phyloP scores from a whole-genome alignment of 2,329 filamentous ascomycete species.

The Stagonosporopsis cucurbitacearum region DNA sequence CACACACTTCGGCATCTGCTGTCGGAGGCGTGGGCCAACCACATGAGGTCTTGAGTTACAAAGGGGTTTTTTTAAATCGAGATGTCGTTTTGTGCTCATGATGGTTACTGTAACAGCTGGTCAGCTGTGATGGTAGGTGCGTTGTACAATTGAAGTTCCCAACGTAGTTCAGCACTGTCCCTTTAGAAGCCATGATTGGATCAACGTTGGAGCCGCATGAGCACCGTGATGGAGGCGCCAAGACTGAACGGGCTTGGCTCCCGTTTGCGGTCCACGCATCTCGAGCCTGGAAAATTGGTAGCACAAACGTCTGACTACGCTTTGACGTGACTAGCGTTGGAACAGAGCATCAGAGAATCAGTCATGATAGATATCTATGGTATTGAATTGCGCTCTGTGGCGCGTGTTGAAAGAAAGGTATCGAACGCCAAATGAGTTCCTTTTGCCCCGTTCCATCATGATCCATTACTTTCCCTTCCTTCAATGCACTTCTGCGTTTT shows the following conservation, averaged over 20 bases:
- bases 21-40: background rate
- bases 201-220: background rate
- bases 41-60: too few relatives aligned
- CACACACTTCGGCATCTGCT: background rate
- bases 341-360: background rate
- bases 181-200: background rate
- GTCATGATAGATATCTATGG: background rate
- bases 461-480: background rate
- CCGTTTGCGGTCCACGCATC: background rate
- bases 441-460: background rate
- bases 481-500: background rate
- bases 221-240: conserved; percentile 13
- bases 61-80: too few relatives aligned
- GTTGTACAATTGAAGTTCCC: too few relatives aligned
- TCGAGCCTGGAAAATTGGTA: background rate
- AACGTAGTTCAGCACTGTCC: too few relatives aligned
- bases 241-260: conserved; percentile 10
- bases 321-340: background rate
- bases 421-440: background rate
- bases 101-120: too few relatives aligned
- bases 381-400: background rate
- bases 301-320: background rate
- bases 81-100: too few relatives aligned
- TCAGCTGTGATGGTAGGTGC: too few relatives aligned
- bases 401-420: background rate